phyloP scores from a whole-genome alignment of 106 monocot species.

The Allium fistulosum region DNA sequence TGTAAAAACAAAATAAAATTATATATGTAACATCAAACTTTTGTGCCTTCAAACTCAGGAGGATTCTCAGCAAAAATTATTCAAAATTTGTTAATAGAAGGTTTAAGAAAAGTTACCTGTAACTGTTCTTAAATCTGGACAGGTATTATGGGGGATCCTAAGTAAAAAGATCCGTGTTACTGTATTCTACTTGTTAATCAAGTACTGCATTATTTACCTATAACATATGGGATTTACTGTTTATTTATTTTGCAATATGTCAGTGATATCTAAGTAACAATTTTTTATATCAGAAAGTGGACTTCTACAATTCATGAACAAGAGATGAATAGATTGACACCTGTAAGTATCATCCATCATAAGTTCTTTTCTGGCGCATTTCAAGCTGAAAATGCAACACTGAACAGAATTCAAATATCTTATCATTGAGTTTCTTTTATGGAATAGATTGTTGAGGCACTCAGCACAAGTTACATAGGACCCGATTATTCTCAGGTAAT shows the following conservation, averaged over 20 bases:
- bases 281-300: slow-evolving; percentile 57
- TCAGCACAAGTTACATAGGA: slow-evolving; percentile 73
- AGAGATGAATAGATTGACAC: slow-evolving; percentile 79
- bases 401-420: not conserved
- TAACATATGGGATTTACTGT: too few species aligned
- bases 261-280: not conserved
- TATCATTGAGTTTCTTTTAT: slow-evolving; percentile 2
- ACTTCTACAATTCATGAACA: slow-evolving; percentile 59
- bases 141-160: too few species aligned
- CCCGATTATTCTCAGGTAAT: slow-evolving; percentile 96
- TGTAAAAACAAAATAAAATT: too few species aligned
- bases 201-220: too few species aligned
- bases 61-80: too few species aligned
- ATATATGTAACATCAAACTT: too few species aligned
- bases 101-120: too few species aligned
- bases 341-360: slow-evolving; percentile 53
- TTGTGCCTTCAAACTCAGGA: too few species aligned
- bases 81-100: too few species aligned
- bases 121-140: too few species aligned
- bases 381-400: not conserved
- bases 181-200: too few species aligned
- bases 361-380: not conserved
- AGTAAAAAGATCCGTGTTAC: too few species aligned
- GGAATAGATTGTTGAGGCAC: slow-evolving; percentile 82
- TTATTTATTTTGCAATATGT: not conserved